A percentile compares a stretch with the other conserved stretches of the same genome.
These are phyloP conservation scores for Penicillium sp. DNA, from an alignment of 2,329 filamentous ascomycete species.

Conservation along the genomic window DNA sequence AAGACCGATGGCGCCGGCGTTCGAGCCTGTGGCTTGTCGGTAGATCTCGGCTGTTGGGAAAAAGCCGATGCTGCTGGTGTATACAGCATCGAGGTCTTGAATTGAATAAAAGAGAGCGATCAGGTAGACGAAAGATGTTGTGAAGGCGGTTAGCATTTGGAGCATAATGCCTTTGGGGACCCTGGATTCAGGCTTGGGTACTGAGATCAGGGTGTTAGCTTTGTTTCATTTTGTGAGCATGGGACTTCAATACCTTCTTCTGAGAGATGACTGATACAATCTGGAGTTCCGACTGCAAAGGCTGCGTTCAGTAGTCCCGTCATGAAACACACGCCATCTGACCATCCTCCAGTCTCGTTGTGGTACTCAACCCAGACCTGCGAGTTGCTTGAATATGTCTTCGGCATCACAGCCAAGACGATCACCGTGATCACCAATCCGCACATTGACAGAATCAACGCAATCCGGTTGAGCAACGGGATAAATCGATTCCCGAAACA, in stretches of 20 bases:
- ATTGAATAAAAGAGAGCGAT: slow-evolving; percentile 43
- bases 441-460: slow-evolving; percentile 54
- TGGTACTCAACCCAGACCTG: slow-evolving; percentile 32
- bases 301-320: slow-evolving; percentile 65
- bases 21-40: slow-evolving; percentile 56
- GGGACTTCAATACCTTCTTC: slow-evolving; percentile 48
- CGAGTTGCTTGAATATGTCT: slow-evolving; percentile 24
- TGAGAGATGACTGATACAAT: slow-evolving; percentile 62
- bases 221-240: not conserved
- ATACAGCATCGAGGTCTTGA: slow-evolving; percentile 52
- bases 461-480: slow-evolving; percentile 53
- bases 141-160: slow-evolving; percentile 47
- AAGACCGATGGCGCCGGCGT: slow-evolving; percentile 53
- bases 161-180: slow-evolving; percentile 48
- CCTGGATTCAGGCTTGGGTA: slow-evolving; percentile 32
- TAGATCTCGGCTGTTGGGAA: slow-evolving; percentile 70
- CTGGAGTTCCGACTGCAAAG: slow-evolving; percentile 65
- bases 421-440: slow-evolving; percentile 51
- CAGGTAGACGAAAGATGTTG: slow-evolving; percentile 49
- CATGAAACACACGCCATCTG: slow-evolving; percentile 49
- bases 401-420: slow-evolving; percentile 52
- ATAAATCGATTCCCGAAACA: slow-evolving; percentile 54
- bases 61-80: slow-evolving; percentile 43
- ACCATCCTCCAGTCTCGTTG: slow-evolving; percentile 33
- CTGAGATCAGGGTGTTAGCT: slow-evolving; percentile 9